Percentiles rank a stretch among this genome's conserved stretches.
Evolutionary conservation across 495 filamentous ascomycete species (phyloP).

Genomic region (Hypoxylon perforatum): DNA sequence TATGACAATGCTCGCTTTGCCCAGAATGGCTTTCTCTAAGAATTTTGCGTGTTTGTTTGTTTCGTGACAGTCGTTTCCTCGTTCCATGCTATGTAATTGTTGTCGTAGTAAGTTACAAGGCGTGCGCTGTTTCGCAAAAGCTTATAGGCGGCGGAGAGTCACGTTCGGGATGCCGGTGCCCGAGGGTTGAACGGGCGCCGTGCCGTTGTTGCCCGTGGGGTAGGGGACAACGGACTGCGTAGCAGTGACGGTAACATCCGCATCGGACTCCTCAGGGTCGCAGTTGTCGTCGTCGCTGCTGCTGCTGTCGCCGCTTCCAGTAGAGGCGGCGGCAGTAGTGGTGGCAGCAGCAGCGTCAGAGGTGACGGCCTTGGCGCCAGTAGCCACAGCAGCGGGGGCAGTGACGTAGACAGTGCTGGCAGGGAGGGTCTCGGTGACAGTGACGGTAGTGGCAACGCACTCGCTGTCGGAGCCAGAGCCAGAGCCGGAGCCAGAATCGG

Average conservation of each 20-base stretch:
- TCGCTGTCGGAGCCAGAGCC: conserved; percentile 37
- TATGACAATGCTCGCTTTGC: conserved; percentile 11
- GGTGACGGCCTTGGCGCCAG: conserved; percentile 22
- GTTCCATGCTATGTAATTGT: conserved; percentile 28
- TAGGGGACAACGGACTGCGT: conserved; percentile 48
- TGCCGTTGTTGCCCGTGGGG: conserved; percentile 46
- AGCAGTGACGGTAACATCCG: conserved; percentile 41
- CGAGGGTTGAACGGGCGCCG: conserved; percentile 19
- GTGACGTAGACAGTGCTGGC: conserved; percentile 58
- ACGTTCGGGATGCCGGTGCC: conserved; percentile 36
- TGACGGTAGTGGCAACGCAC: conserved; percentile 49
- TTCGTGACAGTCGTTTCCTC: conserved; percentile 35
- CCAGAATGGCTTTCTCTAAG: neutral
- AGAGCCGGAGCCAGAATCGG: conserved; percentile 28
- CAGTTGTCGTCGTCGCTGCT: conserved; percentile 29
- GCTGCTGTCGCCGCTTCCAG: conserved; percentile 27
- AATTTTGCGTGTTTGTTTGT: conserved; percentile 3
- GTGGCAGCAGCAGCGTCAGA: conserved; percentile 14
- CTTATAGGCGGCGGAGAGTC: conserved; percentile 16
- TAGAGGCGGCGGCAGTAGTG: conserved; percentile 9
- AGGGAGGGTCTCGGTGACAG: conserved; percentile 49
- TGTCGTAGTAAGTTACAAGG: conserved; percentile 29
- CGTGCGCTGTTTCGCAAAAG: neutral
- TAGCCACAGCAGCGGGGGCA: conserved; percentile 33
- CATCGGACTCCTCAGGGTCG: conserved; percentile 46